Evolutionary conservation across 2,329 filamentous ascomycete genomes (phyloP).

Genomic region (Aureobasidium namibiae): DNA sequence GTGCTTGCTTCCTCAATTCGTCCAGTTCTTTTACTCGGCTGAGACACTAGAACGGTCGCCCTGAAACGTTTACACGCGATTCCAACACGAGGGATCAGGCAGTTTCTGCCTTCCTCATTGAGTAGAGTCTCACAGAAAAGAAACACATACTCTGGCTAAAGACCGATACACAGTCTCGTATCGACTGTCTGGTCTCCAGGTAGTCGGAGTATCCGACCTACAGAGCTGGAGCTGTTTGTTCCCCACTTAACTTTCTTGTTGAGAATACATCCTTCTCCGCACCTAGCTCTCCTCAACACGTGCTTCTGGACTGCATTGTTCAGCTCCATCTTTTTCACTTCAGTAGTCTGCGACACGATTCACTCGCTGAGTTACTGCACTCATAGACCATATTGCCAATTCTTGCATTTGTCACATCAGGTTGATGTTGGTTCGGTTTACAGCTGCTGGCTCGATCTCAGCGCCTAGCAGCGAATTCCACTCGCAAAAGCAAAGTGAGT

Average conservation of each 20-base stretch:
- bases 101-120: neutral
- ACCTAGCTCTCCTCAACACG: conserved; percentile 3
- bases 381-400: neutral
- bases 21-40: neutral
- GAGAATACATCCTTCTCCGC: neutral
- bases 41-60: conserved; percentile 3
- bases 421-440: neutral
- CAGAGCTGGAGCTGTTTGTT: neutral
- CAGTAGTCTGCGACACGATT: neutral
- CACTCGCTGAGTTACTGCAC: neutral
- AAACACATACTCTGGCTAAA: neutral
- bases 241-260: conserved; percentile 5
- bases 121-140: neutral
- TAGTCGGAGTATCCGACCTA: conserved; percentile 1
- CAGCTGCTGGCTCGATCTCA: neutral
- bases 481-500: neutral
- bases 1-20: neutral
- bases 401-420: neutral
- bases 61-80: conserved; percentile 1
- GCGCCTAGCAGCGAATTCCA: neutral
- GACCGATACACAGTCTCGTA: neutral
- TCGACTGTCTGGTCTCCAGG: neutral
- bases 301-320: conserved; percentile 7
- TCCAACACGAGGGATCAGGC: neutral
- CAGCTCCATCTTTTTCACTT: conserved; percentile 8